Evolutionary conservation across 1,139 yeast species (phyloP).

Genomic region (Blastobotrys proliferans): DNA sequence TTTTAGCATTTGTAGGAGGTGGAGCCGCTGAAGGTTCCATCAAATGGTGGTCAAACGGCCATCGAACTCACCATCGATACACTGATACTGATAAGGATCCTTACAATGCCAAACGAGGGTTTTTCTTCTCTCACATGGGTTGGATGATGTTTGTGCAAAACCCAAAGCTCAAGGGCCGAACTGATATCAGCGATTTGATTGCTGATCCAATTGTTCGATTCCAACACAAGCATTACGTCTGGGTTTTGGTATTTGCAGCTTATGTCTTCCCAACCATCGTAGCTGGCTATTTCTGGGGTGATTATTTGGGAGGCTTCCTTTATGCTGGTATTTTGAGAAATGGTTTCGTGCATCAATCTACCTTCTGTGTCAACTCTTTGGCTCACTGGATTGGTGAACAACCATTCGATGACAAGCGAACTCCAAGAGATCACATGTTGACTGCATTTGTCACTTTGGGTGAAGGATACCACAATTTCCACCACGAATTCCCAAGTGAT

Average conservation of each 20-base stretch:
- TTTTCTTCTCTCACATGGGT: constrained; percentile 95
- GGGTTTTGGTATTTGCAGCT: constrained; percentile 62
- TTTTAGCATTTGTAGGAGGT: constrained; percentile 83
- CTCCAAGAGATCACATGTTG: constrained; percentile 92
- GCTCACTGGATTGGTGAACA: constrained; percentile 99
- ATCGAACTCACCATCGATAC: constrained; percentile 95
- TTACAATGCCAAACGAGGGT: constrained; percentile 92
- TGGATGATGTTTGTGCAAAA: constrained; percentile 96
- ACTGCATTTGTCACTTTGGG: constrained; percentile 96
- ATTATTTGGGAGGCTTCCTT: constrained; percentile 86
- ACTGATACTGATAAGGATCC: constrained; percentile 97
- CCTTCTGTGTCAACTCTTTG: constrained; percentile 96
- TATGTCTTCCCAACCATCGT: constrained; percentile 69
- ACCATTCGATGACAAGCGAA: constrained; percentile 96
- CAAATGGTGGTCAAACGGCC: constrained; percentile 99
- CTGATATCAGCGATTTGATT: constrained; percentile 88
- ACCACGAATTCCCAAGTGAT: constrained; percentile 98
- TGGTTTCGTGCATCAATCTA: constrained; percentile 89
- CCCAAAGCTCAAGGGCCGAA: constrained; percentile 92
- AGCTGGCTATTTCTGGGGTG: constrained; percentile 83
- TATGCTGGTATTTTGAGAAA: constrained; percentile 87
- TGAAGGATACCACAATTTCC: constrained; percentile 99
- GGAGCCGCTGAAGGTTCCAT: constrained; percentile 96
- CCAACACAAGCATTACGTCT: constrained; percentile 89
- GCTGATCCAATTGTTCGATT: constrained; percentile 86